phyloP scores from a whole-genome alignment of 2,329 filamentous ascomycete species.

The Zelopaecilomyces penicillatus region DNA sequence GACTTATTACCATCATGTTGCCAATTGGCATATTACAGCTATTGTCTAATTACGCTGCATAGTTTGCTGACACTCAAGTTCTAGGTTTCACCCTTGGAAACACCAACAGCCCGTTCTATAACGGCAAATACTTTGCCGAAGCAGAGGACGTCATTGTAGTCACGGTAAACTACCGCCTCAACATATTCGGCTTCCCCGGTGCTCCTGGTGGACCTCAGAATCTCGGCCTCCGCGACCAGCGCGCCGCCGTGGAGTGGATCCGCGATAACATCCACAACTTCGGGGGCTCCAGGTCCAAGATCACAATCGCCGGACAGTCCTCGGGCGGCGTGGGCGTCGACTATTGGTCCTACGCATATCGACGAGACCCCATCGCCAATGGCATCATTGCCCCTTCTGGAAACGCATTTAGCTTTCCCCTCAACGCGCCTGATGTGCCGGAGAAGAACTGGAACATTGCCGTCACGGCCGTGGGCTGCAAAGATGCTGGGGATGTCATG shows the following conservation, averaged over 20 bases:
- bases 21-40: background rate
- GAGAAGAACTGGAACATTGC: conserved; percentile 35
- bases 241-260: conserved; percentile 24
- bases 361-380: conserved; percentile 38
- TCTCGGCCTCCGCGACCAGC: conserved; percentile 20
- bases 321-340: conserved; percentile 32
- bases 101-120: conserved; percentile 30
- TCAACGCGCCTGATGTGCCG: conserved; percentile 26
- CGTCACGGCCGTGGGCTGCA: conserved; percentile 30
- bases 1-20: background rate
- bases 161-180: conserved; percentile 37
- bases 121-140: conserved; percentile 33
- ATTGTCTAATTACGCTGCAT: background rate
- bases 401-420: conserved; percentile 36
- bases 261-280: conserved; percentile 23
- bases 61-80: background rate
- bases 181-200: conserved; percentile 34
- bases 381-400: conserved; percentile 39
- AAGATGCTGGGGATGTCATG: conserved; percentile 19
- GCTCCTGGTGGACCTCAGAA: conserved; percentile 17
- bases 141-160: conserved; percentile 37
- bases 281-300: conserved; percentile 20
- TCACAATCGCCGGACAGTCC: conserved; percentile 27
- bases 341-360: conserved; percentile 41
- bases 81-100: conserved; percentile 29